Conservation (phyloP, 495 filamentous ascomycete species). For the Durotheca rogersii region DNA sequence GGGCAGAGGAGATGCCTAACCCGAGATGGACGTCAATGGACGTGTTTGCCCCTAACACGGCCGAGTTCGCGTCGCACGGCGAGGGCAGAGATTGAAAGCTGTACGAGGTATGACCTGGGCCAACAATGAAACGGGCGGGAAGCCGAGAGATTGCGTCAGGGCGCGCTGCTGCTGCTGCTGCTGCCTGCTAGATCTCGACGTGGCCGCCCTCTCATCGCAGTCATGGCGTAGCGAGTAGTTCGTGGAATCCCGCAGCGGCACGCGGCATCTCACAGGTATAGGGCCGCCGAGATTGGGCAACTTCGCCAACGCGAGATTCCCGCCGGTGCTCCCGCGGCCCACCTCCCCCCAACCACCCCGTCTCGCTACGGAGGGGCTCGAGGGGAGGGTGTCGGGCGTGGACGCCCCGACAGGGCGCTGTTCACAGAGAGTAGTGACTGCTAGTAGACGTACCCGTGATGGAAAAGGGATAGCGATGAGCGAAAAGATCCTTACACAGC, state of each 20-base stretch:
- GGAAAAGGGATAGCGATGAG: too few species aligned
- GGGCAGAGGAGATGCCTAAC: conserved; percentile 6
- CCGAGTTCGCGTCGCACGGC: conserved; percentile 17
- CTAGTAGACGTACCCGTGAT: too few species aligned
- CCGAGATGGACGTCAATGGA: conserved; percentile 17
- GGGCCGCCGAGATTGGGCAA: conserved; percentile 10
- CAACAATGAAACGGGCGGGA: conserved; percentile 22
- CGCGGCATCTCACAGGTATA: conserved; percentile 9
- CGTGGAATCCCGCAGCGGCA: conserved; percentile 15
- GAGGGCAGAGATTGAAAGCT: conserved; percentile 24
- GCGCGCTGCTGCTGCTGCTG: conserved; percentile 17
- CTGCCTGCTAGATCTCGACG: not conserved
- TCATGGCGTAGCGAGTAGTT: too few species aligned
- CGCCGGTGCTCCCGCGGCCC: too few species aligned
- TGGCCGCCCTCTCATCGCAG: not conserved
- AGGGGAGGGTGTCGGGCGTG: too few species aligned
- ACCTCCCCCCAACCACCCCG: too few species aligned
- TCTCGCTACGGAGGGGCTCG: too few species aligned
- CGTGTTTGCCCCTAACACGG: conserved; percentile 24
- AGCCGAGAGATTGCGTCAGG: conserved; percentile 21
- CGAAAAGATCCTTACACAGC: too few species aligned
- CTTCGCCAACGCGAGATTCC: conserved; percentile 8
- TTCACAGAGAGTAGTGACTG: too few species aligned
- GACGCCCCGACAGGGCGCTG: too few species aligned
- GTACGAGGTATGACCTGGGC: conserved; percentile 27